These are phyloP conservation scores for Pichia kluyveri DNA, from an alignment of 805 yeast genomes.

Conservation along the genomic window DNA sequence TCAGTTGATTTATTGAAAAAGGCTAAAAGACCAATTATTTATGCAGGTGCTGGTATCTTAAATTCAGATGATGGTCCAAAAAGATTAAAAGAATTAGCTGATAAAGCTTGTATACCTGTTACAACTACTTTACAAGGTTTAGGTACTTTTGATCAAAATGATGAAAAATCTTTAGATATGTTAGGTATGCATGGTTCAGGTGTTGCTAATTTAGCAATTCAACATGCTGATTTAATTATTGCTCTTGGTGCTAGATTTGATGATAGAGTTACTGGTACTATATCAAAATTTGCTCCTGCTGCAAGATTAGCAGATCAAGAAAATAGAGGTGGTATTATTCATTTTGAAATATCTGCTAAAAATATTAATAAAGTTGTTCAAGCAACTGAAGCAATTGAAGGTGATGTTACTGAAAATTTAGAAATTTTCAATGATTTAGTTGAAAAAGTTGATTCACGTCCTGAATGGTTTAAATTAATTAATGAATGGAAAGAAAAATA, in stretches of 20 bases:
- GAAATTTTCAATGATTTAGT: conserved; percentile 64
- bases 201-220: conserved; percentile 91
- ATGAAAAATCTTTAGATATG: conserved; percentile 87
- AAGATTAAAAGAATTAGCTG: conserved; percentile 73
- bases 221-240: conserved; percentile 83
- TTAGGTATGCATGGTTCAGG: conserved; percentile 98
- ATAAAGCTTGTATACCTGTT: conserved; percentile 88
- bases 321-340: conserved; percentile 90
- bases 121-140: conserved; percentile 92
- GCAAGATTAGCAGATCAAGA: conserved; percentile 86
- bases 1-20: conserved; percentile 71
- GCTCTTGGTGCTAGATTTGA: conserved; percentile 97
- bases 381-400: conserved; percentile 94
- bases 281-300: conserved; percentile 85
- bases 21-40: conserved; percentile 83
- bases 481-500: conserved; percentile 76
- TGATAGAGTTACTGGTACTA: conserved; percentile 91
- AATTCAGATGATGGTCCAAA: conserved; percentile 74
- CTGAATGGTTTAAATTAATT: conserved; percentile 71
- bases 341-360: conserved; percentile 93
- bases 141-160: conserved; percentile 90
- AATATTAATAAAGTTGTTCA: conserved; percentile 96
- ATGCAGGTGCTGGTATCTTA: conserved; percentile 87
- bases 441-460: conserved; percentile 53
- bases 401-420: conserved; percentile 82